Evolutionary conservation across 352 stramenopile species (phyloP), one percentile per base, ranked within the genome.

Genomic region (Phytophthora litchii): DNA sequence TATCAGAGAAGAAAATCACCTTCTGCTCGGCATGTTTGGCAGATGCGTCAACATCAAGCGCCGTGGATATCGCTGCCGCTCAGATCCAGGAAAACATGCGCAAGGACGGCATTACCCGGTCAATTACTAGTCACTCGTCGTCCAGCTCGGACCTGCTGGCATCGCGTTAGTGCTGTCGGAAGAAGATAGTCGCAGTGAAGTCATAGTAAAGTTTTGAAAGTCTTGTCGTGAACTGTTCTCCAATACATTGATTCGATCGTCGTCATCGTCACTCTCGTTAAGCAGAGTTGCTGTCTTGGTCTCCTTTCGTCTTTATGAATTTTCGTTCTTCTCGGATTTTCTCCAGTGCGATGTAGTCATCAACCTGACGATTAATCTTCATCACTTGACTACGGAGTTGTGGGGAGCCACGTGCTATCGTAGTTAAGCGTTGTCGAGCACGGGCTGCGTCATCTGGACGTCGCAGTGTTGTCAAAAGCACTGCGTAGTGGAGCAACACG

Each of bases 1-100:
- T 74, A 19, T 54, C 60, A 3, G 53, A 74, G 65, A 67, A 67
- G 36, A 74, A 74, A 41, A 64, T 74, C 35, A 56, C 43, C 19
- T 74, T 74, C 49, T 74, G 65, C 37, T 58, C 60, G 20, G 43
- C 60, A 16, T 74, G 65, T 51, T 49, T 74, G n/a, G 65, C 65
- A 27, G 49, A 70, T 21, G 42, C 58, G 19, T 67, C 65, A 11
- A 60, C 42, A 2, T 56, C 65, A 3, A 74, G 65, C 19, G 60
- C 65, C 1, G 54, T 63, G 16, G 60, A 74, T 20, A 65, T 74
- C 34, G 65, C 65, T 9, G 58, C 47, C 21, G 42, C 43, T 27
- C 60, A 70, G 19, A 70, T 74, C 20, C 17, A 47, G 44, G 60
- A 74, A 45, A 69, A 55, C 21, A 42, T 52, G 13, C 60, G 54